Conservation (phyloP, 805 yeast genomes). For the Lipomyces orientalis region DNA sequence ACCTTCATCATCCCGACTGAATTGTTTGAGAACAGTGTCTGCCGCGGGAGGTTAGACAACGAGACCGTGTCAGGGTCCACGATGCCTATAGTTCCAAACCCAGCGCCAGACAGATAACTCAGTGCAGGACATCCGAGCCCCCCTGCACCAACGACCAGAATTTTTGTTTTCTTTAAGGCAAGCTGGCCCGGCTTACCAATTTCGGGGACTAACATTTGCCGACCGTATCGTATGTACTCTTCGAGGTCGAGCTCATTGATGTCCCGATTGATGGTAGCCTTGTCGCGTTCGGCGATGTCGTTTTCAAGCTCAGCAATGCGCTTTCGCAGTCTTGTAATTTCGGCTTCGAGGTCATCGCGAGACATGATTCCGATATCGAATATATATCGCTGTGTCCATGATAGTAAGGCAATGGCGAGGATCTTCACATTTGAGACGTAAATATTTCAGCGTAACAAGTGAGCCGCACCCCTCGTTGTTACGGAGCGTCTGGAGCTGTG, state of each 20-base stretch:
- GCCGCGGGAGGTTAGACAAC: slow-evolving; percentile 84
- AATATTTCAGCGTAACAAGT: too few species aligned
- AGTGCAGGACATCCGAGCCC: slow-evolving; percentile 95
- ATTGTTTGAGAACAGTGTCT: slow-evolving; percentile 73
- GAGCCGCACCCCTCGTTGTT: too few species aligned
- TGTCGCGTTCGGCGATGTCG: neutral
- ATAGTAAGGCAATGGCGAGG: too few species aligned
- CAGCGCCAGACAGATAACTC: slow-evolving; percentile 83
- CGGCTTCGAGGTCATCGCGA: neutral
- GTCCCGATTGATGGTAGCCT: neutral
- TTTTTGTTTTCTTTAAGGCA: slow-evolving; percentile 59
- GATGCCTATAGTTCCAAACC: slow-evolving; percentile 79
- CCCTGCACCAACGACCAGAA: slow-evolving; percentile 92
- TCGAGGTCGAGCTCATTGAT: slow-evolving; percentile 47
- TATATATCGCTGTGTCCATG: too few species aligned
- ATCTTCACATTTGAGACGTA: too few species aligned
- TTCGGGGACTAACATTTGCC: slow-evolving; percentile 93
- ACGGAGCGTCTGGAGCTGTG: too few species aligned
- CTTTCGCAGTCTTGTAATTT: neutral
- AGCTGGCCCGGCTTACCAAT: slow-evolving; percentile 65
- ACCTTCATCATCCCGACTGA: slow-evolving; percentile 75
- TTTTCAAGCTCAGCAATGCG: slow-evolving; percentile 3
- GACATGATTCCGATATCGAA: neutral
- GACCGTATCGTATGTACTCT: slow-evolving; percentile 84
- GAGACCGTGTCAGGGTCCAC: slow-evolving; percentile 89